phyloP scores from a whole-genome alignment of 306 rosid genomes.

The Cicer bijugum region DNA sequence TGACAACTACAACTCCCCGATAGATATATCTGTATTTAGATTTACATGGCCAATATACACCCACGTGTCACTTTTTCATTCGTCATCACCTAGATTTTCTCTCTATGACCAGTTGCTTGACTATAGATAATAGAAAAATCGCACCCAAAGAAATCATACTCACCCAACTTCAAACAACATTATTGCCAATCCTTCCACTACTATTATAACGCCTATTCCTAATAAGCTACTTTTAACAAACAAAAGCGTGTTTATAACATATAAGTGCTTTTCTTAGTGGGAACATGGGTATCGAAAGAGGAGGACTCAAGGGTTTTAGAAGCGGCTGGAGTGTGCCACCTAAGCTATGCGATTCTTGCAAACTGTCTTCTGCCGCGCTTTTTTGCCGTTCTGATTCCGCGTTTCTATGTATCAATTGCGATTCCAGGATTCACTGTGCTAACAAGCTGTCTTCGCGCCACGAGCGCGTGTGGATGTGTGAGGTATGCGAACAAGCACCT shows the following conservation, averaged over 20 bases:
- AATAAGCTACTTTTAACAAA: not conserved
- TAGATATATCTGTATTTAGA: constrained; percentile 34
- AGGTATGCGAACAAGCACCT: constrained; percentile 95
- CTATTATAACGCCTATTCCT: not conserved
- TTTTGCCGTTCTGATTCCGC: constrained; percentile 80
- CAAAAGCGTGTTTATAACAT: constrained; percentile 3
- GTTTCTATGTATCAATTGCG: constrained; percentile 81
- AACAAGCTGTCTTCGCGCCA: constrained; percentile 71
- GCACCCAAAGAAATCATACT: constrained; percentile 41
- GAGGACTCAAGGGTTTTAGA: constrained; percentile 48
- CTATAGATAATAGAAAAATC: constrained; percentile 51
- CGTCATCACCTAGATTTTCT: constrained; percentile 62
- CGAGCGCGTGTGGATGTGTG: constrained; percentile 94
- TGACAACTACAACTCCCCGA: constrained; percentile 55
- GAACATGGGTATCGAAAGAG: constrained; percentile 62
- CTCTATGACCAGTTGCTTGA: constrained; percentile 45
- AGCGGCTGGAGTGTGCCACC: constrained; percentile 57
- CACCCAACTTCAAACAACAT: constrained; percentile 29
- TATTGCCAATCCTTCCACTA: not conserved
- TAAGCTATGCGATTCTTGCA: constrained; percentile 83
- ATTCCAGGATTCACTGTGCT: constrained; percentile 68
- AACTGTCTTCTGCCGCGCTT: constrained; percentile 56
- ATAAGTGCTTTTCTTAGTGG: not conserved
- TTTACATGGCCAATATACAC: constrained; percentile 46
- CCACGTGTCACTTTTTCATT: constrained; percentile 59